phyloP scores from a whole-genome alignment of 306 rosid genomes.

The Adenanthera pavonina region DNA sequence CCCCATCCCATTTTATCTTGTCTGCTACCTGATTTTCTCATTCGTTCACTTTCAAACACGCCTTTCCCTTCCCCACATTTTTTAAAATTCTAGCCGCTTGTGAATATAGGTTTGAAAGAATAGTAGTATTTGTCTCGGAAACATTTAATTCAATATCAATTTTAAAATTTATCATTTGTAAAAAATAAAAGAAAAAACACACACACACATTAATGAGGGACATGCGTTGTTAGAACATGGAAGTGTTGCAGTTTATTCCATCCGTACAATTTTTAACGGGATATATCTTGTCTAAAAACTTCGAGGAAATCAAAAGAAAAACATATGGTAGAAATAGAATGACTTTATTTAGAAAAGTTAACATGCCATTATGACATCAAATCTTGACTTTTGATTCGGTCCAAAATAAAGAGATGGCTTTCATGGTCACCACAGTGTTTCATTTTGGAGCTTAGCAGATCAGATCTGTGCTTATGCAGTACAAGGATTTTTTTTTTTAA shows the following conservation, averaged over 20 bases:
- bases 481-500: not conserved
- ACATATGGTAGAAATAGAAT: too few relatives aligned
- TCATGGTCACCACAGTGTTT: not conserved
- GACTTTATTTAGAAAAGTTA: not conserved
- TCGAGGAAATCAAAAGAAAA: not conserved
- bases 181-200: not conserved
- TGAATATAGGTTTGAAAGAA: not conserved
- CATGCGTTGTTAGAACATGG: not conserved
- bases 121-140: too few relatives aligned
- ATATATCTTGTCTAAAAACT: not conserved
- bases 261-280: not conserved
- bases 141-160: too few relatives aligned
- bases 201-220: not conserved
- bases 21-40: not conserved
- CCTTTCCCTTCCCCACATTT: not conserved
- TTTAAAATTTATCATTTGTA: too few relatives aligned
- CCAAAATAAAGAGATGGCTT: not conserved
- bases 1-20: not conserved
- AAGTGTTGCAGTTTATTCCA: not conserved
- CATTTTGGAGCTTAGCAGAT: too few relatives aligned
- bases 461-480: too few relatives aligned
- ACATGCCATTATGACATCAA: not conserved
- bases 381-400: constrained; percentile 27
- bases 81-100: not conserved
- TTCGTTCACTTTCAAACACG: not conserved